Conservation (phyloP, 2,329 filamentous ascomycete genomes). For the Helicocarpus griseus region DNA sequence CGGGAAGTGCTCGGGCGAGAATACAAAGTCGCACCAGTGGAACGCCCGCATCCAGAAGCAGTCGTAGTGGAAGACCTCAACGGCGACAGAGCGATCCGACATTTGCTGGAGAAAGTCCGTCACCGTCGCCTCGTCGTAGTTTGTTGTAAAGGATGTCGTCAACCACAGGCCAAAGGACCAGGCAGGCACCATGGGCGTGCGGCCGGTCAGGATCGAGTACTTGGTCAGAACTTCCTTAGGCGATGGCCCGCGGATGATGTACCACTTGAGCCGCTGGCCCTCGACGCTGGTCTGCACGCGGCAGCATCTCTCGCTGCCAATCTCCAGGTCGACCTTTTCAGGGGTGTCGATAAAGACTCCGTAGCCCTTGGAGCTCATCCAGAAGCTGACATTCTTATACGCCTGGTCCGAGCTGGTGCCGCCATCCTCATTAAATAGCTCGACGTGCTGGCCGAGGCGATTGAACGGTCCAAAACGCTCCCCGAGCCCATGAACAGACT, state of each 20-base stretch:
- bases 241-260: slow-evolving; percentile 57
- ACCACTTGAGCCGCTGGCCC: slow-evolving; percentile 58
- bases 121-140: slow-evolving; percentile 56
- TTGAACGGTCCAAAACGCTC: slow-evolving; percentile 64
- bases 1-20: slow-evolving; percentile 53
- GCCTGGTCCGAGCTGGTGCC: slow-evolving; percentile 13
- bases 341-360: slow-evolving; percentile 60
- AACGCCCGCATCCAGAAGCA: slow-evolving; percentile 62
- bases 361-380: slow-evolving; percentile 47
- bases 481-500: slow-evolving; percentile 59
- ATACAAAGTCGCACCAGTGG: slow-evolving; percentile 58
- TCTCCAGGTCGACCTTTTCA: slow-evolving; percentile 55
- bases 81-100: slow-evolving; percentile 47
- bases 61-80: slow-evolving; percentile 60
- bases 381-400: slow-evolving; percentile 15
- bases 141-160: slow-evolving; percentile 61
- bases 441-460: slow-evolving; percentile 57
- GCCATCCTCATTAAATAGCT: slow-evolving; percentile 45
- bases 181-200: slow-evolving; percentile 49
- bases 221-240: slow-evolving; percentile 57
- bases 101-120: slow-evolving; percentile 52
- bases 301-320: too few species aligned
- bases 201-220: slow-evolving; percentile 56
- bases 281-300: slow-evolving; percentile 57
- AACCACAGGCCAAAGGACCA: slow-evolving; percentile 66